Evolutionary conservation across 2,329 filamentous ascomycete species (phyloP).

Genomic region (Diaporthe longicolla): DNA sequence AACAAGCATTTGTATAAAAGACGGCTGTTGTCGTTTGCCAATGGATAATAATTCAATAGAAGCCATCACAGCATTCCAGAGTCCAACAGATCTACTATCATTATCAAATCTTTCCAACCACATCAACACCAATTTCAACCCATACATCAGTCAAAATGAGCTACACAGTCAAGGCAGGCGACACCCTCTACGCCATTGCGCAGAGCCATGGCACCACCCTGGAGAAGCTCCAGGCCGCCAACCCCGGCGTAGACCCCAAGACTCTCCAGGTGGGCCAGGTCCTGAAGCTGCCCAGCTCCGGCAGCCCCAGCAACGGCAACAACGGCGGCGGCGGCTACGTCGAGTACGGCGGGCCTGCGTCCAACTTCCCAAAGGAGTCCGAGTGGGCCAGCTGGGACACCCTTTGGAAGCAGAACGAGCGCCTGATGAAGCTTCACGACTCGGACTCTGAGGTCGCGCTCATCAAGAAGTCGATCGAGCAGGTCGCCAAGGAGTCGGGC

Average conservation of each 20-base stretch:
- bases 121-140: background rate
- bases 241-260: constrained; percentile 21
- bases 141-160: constrained; percentile 7
- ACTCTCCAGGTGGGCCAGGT: constrained; percentile 24
- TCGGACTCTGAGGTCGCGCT: constrained; percentile 26
- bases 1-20: background rate
- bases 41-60: background rate
- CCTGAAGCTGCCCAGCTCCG: background rate
- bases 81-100: background rate
- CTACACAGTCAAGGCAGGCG: constrained; percentile 24
- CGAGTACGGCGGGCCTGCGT: constrained; percentile 9
- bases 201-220: constrained; percentile 18
- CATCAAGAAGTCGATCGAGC: constrained; percentile 53
- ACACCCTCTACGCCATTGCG: constrained; percentile 24
- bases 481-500: constrained; percentile 47
- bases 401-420: constrained; percentile 26
- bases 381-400: constrained; percentile 18
- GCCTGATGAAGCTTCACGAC: constrained; percentile 30
- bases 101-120: background rate
- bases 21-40: background rate
- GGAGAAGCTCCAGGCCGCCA: constrained; percentile 14
- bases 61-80: background rate
- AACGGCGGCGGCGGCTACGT: constrained; percentile 1
- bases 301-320: constrained; percentile 4
- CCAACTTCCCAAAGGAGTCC: constrained; percentile 16